Evolutionary conservation across 1,284 basidiomycete species (phyloP), one percentile per base, ranked within the genome.

Genomic region (Lignosus rhinocerotis): DNA sequence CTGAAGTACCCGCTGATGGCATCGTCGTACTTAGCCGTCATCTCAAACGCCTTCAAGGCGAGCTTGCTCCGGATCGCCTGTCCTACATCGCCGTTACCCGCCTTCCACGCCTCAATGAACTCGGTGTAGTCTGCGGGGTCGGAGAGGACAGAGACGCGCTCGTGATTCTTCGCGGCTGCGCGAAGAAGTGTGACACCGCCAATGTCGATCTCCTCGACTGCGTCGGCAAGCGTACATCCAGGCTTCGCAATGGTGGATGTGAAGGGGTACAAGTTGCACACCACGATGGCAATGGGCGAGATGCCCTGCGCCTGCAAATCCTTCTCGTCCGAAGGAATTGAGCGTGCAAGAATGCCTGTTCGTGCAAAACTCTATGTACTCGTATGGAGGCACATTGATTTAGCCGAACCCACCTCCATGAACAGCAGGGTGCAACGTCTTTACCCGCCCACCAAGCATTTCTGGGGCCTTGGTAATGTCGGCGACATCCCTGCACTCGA

Each of bases 241-340:
- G 95, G 93, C 71, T 92, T 88, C 2, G 88, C 80, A 71, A 98
- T 94, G 55, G 96, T 98, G 43, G 90, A 85, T 21, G 90, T 87
- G 78, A 99, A 99, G 1, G 97, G 97, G 80, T 99, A 99, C 53
- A 99, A 88, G 77, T 99, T 99, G 88, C 97, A 99, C 59, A 98
- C 94, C 56, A 98, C 94, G 76, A 98, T 89, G 54, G 90, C 88
- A 77, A 98, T 97, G 60, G 92, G 91, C 16, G 90, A 84, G 74
- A 98, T 97, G 57, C 80, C 81, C 70, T 96, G 93, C 14, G 87
- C 79, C 36, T 82, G 77, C 56, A 98, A 83, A 74, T 98, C 96
- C 55, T 82, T 79, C 66, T 93, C 83, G 76, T 98, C 95, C 9
- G 92, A 93, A 5, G 90, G 83, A 65, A 94, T 95, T 55, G 88